Base-by-base conservation (phyloP, 1,284 basidiomycete genomes). In the Abortiporus biennis region DNA sequence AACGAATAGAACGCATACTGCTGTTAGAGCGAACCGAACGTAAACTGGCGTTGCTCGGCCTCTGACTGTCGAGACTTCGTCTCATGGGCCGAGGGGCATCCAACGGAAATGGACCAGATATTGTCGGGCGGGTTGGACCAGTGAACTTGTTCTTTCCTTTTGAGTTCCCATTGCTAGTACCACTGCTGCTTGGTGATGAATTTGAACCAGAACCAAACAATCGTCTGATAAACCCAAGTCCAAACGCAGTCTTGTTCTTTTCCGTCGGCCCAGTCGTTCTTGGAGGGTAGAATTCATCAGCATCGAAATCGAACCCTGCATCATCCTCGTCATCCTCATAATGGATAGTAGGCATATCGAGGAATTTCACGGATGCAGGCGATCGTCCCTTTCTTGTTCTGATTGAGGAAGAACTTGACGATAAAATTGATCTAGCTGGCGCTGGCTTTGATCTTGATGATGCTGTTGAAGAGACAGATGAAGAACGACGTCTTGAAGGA, bases 301-400 rank as follows among this genome's bases (percentile, higher is more conserved):
- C 38, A 17, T 34, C 22, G 33, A 37, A 29, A 16, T 41, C 38
- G n/a, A 12, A 6, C 19, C 8, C 36, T 23, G 23, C 40, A 42
- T 54, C 43, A 38, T 40, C 51, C 34, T 54, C 44, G 24, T 49
- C 48, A 27, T 54, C 52, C 16, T 56, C 56, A 47, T 61, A 60
- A 44, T 65, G 56, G 6, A 64, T 50, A 11, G 60, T 69, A 8
- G 68, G 68, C 27, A 58, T 52, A 46, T 68, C 66, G 22, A 68
- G 61, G 47, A 69, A 70, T 51, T 71, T 70, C 17, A 70, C 69
- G 15, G 68, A 71, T 1, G 65, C 55, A 6, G 66, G 52, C 4
- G 62, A 59, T 6, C 61, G 62, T 29, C 48, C 61, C 47, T 53
- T 64, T 42, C 51, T 57, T 24, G 66, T 57, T 34, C 56, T 49